Conservation (phyloP, 306 rosid genomes). For the Senna siamea region DNA sequence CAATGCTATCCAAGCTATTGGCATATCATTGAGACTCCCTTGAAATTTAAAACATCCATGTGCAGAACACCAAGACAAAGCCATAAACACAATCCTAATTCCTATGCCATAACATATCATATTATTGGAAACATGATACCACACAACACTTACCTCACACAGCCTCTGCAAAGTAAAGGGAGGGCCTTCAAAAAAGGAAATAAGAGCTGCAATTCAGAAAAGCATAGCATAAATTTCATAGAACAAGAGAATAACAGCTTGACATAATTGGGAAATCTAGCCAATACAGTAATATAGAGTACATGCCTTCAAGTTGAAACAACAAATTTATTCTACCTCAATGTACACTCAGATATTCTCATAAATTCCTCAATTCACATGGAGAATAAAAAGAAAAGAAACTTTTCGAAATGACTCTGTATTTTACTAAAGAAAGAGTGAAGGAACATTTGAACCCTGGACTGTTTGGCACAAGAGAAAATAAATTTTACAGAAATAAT, state of each 20-base stretch:
- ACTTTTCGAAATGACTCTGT: too few relatives aligned
- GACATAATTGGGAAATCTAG: conserved; percentile 8
- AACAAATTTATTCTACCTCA: background rate
- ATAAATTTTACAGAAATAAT: too few relatives aligned
- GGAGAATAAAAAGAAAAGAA: background rate
- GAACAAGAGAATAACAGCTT: conserved; percentile 15
- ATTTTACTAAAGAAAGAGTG: too few relatives aligned
- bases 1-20: background rate
- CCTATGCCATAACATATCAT: background rate
- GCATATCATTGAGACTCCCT: background rate
- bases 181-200: conserved; percentile 83
- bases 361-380: background rate
- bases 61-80: background rate
- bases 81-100: background rate
- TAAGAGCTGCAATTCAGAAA: conserved; percentile 66
- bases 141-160: conserved; percentile 67
- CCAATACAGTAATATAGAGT: background rate
- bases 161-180: conserved; percentile 96
- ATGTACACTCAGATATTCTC: too few relatives aligned
- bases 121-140: conserved; percentile 3
- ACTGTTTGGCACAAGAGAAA: too few relatives aligned
- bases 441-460: too few relatives aligned
- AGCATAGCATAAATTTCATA: conserved; percentile 28
- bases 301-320: background rate
- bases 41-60: background rate